These are phyloP conservation scores for Colletotrichum salicis DNA, from an alignment of 2,329 filamentous ascomycete genomes.

Conservation along the genomic window DNA sequence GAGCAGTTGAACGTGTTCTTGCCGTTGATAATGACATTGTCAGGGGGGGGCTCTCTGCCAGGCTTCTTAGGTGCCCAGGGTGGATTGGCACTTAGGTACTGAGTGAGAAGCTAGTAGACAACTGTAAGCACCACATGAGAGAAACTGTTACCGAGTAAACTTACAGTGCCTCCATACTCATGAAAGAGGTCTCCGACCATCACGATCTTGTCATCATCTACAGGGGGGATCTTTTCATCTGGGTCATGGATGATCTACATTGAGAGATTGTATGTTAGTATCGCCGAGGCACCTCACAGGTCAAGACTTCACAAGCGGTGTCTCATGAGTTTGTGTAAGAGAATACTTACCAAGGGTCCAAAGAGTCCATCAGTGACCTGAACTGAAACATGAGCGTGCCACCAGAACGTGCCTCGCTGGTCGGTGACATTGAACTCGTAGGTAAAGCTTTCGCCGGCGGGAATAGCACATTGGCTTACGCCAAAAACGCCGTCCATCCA, in stretches of 20 bases:
- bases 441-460: conserved; percentile 62
- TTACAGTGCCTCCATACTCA: conserved; percentile 46
- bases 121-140: conserved; percentile 35
- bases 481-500: conserved; percentile 74
- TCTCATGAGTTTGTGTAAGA: background rate
- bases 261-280: conserved; percentile 4
- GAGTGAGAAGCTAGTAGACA: conserved; percentile 46
- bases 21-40: conserved; percentile 54
- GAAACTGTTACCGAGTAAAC: background rate
- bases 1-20: conserved; percentile 50
- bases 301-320: conserved; percentile 1
- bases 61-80: conserved; percentile 47
- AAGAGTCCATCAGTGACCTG: conserved; percentile 34
- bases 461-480: conserved; percentile 70
- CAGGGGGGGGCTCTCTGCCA: conserved; percentile 53
- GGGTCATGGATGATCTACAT: conserved; percentile 50
- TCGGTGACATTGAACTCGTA: conserved; percentile 69
- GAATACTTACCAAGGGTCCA: conserved; percentile 31
- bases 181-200: conserved; percentile 54
- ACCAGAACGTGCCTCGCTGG: conserved; percentile 72
- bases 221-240: conserved; percentile 42
- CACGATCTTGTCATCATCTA: conserved; percentile 49
- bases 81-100: conserved; percentile 42
- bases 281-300: background rate
- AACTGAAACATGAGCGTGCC: conserved; percentile 62